Evolutionary conservation across 1,284 basidiomycete species (phyloP).

Genomic region (Trametes sp.): DNA sequence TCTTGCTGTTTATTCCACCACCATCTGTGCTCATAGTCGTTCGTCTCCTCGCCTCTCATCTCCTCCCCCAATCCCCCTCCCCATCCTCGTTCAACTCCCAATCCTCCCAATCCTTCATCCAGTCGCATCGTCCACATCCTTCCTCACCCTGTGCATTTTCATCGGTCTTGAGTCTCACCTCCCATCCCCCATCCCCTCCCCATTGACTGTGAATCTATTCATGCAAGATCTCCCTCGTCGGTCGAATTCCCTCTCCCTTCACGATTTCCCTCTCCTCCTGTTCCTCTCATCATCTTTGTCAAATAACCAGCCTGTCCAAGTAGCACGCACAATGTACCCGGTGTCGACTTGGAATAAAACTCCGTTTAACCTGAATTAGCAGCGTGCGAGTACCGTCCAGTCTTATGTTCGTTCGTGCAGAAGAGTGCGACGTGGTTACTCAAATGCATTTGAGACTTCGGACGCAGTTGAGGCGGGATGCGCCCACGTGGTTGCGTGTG

Average conservation of each 20-base stretch:
- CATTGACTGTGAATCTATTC: slow-evolving; percentile 11
- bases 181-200: slow-evolving; percentile 2
- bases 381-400: background rate
- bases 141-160: background rate
- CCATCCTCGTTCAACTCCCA: too few relatives aligned
- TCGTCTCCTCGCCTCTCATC: slow-evolving; percentile 4
- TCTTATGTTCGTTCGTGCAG: too few relatives aligned
- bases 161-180: background rate
- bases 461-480: background rate
- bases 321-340: slow-evolving; percentile 25
- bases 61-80: background rate
- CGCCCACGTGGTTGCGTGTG: background rate
- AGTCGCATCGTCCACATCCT: background rate
- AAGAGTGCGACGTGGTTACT: too few relatives aligned
- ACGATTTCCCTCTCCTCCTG: background rate
- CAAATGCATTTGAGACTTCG: background rate
- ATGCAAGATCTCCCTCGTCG: slow-evolving; percentile 2
- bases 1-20: slow-evolving; percentile 19
- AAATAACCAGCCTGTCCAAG: slow-evolving; percentile 9
- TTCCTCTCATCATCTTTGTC: slow-evolving; percentile 5
- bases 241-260: background rate
- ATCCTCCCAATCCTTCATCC: background rate
- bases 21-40: slow-evolving; percentile 21
- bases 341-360: slow-evolving; percentile 22
- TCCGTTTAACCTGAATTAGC: background rate